Percentiles rank a stretch among this genome's conserved stretches.
These are phyloP conservation scores for Penicillium subrubescens DNA, from an alignment of 495 filamentous ascomycete species.

Conservation along the genomic window DNA sequence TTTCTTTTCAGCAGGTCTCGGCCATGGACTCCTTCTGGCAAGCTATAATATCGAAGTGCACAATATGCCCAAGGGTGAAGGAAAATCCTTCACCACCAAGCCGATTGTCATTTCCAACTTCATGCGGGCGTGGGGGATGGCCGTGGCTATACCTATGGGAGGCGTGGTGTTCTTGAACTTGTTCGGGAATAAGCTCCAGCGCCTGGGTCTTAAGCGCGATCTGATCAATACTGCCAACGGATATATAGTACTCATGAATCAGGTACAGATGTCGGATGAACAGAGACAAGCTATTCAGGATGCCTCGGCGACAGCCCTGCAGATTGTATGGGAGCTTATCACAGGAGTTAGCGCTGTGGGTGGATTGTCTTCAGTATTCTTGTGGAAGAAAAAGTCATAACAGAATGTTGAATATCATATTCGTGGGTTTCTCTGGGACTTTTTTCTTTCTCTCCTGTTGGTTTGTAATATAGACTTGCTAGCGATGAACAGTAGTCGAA, in stretches of 20 bases:
- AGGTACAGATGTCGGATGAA: constrained; percentile 19
- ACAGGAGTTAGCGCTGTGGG: constrained; percentile 27
- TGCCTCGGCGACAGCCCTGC: constrained; percentile 23
- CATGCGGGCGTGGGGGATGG: constrained; percentile 62
- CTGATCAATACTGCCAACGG: constrained; percentile 25
- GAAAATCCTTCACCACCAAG: constrained; percentile 15
- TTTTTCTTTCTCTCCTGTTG: neutral
- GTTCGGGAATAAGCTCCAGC: constrained; percentile 22
- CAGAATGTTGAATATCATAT: neutral
- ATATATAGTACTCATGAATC: constrained; percentile 27
- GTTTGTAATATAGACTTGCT: neutral
- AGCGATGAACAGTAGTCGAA: neutral
- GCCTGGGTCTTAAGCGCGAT: constrained; percentile 14
- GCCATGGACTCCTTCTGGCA: constrained; percentile 56
- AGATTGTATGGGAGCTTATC: constrained; percentile 28
- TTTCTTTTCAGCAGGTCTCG: constrained; percentile 53
- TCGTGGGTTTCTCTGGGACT: neutral
- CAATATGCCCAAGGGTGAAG: constrained; percentile 22
- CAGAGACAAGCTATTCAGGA: constrained; percentile 22
- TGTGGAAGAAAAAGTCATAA: constrained; percentile 19
- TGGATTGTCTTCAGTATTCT: constrained; percentile 26
- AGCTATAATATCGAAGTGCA: constrained; percentile 54
- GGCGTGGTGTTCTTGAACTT: constrained; percentile 60
- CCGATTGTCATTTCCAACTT: constrained; percentile 59
- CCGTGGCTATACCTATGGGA: constrained; percentile 62